phyloP scores from a whole-genome alignment of 208 protist genomes.

The Trypanosoma theileri region DNA sequence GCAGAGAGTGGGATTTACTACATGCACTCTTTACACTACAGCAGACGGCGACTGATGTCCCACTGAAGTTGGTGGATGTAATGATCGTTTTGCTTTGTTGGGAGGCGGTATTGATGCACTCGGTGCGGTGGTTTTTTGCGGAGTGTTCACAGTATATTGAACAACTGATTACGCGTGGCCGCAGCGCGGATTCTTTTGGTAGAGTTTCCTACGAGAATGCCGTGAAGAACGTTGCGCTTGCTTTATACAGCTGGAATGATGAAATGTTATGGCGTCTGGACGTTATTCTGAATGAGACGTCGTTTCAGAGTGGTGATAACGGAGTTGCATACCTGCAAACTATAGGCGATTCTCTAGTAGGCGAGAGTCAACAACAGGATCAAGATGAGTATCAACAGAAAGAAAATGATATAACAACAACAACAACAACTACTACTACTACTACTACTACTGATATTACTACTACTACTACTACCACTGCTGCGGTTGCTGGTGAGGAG shows the following conservation, averaged over 20 bases:
- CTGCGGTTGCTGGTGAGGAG: neutral
- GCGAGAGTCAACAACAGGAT: neutral
- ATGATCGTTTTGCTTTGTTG: slow-evolving; percentile 30
- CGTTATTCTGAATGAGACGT: neutral
- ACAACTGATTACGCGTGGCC: slow-evolving; percentile 2
- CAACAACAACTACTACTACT: slow-evolving; percentile 10
- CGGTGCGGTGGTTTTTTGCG: slow-evolving; percentile 19
- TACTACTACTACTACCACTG: slow-evolving; percentile 1
- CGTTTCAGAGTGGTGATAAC: neutral
- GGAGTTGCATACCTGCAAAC: slow-evolving; percentile 4
- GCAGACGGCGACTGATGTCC: neutral
- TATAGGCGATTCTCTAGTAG: slow-evolving; percentile 3
- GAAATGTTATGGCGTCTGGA: slow-evolving; percentile 10
- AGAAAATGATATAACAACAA: neutral
- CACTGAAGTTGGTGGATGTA: neutral
- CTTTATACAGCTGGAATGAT: slow-evolving; percentile 21
- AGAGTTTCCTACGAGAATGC: neutral
- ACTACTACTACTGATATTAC: slow-evolving; percentile 1
- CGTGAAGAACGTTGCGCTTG: slow-evolving; percentile 8
- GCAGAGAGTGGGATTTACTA: slow-evolving; percentile 11
- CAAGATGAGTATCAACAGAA: no score
- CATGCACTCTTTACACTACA: slow-evolving; percentile 12
- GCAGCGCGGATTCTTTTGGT: neutral
- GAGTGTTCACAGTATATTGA: slow-evolving; percentile 9
- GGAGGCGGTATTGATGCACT: neutral